Evolutionary conservation across 306 rosid species (phyloP).

Genomic region (Trichosanthes truncata): DNA sequence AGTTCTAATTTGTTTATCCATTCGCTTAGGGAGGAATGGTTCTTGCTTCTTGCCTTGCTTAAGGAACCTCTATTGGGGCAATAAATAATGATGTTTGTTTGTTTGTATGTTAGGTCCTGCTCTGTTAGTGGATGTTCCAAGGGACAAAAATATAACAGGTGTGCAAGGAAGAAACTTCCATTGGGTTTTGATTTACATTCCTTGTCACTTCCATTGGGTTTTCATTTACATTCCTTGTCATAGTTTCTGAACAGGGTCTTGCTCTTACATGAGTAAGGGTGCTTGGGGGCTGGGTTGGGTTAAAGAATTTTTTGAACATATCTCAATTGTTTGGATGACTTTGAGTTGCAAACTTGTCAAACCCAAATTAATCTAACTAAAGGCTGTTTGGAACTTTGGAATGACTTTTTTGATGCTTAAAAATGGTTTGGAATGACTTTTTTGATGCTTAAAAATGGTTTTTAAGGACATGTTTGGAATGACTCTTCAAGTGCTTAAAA

Average conservation of each 20-base stretch:
- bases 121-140: conserved; percentile 73
- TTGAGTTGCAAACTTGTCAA: no score
- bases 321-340: no score
- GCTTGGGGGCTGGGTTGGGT: no score
- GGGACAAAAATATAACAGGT: conserved; percentile 78
- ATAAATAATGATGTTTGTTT: background rate
- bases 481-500: no score
- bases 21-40: background rate
- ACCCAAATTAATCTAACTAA: no score
- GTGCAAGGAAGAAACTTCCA: conserved; percentile 4
- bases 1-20: background rate
- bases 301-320: no score
- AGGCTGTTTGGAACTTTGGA: no score
- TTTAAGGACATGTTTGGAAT: no score
- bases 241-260: background rate
- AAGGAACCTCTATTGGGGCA: background rate
- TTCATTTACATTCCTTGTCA: background rate
- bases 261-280: background rate
- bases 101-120: conserved; percentile 46
- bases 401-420: no score
- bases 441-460: no score
- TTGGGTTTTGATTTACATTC: background rate
- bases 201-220: background rate
- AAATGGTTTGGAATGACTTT: no score
- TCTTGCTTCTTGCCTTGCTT: background rate